These are phyloP conservation scores for Debaryomyces sp. DNA, from an alignment of 1,139 yeast genomes.

Conservation along the genomic window DNA sequence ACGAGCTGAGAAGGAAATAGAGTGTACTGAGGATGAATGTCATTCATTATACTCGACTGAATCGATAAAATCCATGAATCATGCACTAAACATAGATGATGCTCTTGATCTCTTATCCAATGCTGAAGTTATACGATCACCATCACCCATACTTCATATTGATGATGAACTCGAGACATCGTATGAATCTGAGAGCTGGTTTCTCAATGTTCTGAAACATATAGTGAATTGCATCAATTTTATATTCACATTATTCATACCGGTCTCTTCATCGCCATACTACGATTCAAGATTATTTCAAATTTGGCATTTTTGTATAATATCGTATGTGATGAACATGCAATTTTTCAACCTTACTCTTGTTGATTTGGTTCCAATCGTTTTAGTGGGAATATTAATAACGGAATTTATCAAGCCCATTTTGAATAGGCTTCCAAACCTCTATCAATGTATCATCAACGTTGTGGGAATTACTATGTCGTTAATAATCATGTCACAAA, in stretches of 20 bases:
- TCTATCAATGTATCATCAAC: constrained; percentile 14
- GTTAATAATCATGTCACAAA: constrained; percentile 30
- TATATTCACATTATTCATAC: constrained; percentile 25
- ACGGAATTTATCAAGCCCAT: neutral
- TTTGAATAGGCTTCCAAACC: neutral
- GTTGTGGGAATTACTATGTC: constrained; percentile 30
- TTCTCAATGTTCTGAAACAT: neutral
- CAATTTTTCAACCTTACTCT: constrained; percentile 18
- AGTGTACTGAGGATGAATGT: constrained; percentile 15
- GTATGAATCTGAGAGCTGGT: neutral
- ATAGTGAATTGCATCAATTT: constrained; percentile 16
- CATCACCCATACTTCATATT: constrained; percentile 1
- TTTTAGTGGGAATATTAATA: constrained; percentile 7
- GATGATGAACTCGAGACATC: neutral
- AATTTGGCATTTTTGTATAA: constrained; percentile 25
- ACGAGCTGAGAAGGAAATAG: constrained; percentile 20
- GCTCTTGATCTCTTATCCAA: constrained; percentile 26
- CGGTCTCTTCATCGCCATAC: constrained; percentile 13
- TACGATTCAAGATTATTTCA: constrained; percentile 3
- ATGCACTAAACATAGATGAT: constrained; percentile 29
- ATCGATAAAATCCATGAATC: constrained; percentile 13
- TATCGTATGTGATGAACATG: constrained; percentile 21
- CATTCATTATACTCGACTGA: constrained; percentile 8
- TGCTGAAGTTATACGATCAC: constrained; percentile 1
- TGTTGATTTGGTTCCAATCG: constrained; percentile 14